Percentiles rank a stretch among this genome's conserved stretches.
These are phyloP conservation scores for Plasmopara viticola DNA, from an alignment of 352 stramenopile genomes.

Conservation along the genomic window DNA sequence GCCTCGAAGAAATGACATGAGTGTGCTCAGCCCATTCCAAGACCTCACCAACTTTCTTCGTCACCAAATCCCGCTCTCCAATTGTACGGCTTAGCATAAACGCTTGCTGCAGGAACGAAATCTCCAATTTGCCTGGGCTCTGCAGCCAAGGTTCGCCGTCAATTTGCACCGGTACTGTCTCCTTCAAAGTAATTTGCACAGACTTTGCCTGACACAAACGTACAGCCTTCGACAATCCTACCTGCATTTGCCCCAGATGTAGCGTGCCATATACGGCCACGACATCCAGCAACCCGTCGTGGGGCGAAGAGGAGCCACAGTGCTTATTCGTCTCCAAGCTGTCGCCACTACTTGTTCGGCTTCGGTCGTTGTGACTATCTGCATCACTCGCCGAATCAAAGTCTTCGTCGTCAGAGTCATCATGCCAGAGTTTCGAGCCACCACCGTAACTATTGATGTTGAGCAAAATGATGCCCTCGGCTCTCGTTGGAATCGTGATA, in stretches of 20 bases:
- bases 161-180: conserved; percentile 85
- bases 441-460: conserved; percentile 88
- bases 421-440: conserved; percentile 83
- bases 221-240: conserved; percentile 73
- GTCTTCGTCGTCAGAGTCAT: conserved; percentile 56
- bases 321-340: conserved; percentile 15
- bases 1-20: conserved; percentile 56
- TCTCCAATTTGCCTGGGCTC: conserved; percentile 64
- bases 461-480: conserved; percentile 80
- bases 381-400: conserved; percentile 38
- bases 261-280: conserved; percentile 91
- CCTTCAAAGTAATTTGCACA: conserved; percentile 48
- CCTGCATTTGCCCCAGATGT: conserved; percentile 92
- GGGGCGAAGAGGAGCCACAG: conserved; percentile 58
- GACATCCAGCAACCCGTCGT: conserved; percentile 91
- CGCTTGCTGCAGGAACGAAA: conserved; percentile 78
- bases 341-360: conserved; percentile 22
- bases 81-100: conserved; percentile 81
- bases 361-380: conserved; percentile 25
- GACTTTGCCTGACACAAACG: conserved; percentile 69
- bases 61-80: conserved; percentile 71
- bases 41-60: conserved; percentile 71
- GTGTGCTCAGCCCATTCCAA: conserved; percentile 79
- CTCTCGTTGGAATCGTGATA: conserved; percentile 63
- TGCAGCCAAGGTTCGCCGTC: conserved; percentile 95